phyloP scores from a whole-genome alignment of 1,284 basidiomycete genomes.

The Malassezia psittaci region DNA sequence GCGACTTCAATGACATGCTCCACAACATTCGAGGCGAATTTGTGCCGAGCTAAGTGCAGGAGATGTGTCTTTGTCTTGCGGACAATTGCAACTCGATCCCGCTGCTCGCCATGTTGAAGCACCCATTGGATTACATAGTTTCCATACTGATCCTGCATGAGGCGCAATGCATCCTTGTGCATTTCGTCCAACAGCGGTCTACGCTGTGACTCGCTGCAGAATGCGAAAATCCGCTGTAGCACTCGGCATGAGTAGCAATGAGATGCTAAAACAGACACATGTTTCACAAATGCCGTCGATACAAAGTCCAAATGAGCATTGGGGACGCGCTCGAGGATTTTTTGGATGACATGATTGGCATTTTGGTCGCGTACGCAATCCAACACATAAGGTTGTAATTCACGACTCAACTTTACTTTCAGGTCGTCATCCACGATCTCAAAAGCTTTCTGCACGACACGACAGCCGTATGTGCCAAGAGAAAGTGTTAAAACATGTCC shows the following conservation, averaged over 20 bases:
- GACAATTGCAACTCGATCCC: constrained; percentile 64
- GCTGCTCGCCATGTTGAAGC: constrained; percentile 63
- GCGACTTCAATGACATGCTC: constrained; percentile 76
- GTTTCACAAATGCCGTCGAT: constrained; percentile 61
- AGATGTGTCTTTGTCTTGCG: constrained; percentile 67
- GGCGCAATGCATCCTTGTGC: constrained; percentile 55
- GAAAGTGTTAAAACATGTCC: constrained; percentile 68
- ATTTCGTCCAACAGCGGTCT: constrained; percentile 73
- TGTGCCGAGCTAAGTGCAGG: constrained; percentile 60
- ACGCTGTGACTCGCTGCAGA: constrained; percentile 54
- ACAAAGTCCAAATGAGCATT: constrained; percentile 69
- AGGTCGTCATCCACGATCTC: constrained; percentile 50
- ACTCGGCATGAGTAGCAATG: constrained; percentile 94
- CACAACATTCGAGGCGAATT: constrained; percentile 93
- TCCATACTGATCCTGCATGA: constrained; percentile 50
- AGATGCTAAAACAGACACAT: constrained; percentile 71
- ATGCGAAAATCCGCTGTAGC: constrained; percentile 81
- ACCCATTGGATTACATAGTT: constrained; percentile 95
- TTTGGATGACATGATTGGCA: constrained; percentile 75
- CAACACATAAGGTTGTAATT: constrained; percentile 71
- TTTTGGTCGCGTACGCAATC: constrained; percentile 85
- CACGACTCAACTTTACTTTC: constrained; percentile 48
- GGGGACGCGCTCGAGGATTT: constrained; percentile 49
- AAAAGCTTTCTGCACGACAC: constrained; percentile 54
- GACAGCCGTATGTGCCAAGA: constrained; percentile 87